phyloP scores from a whole-genome alignment of 306 rosid genomes.

The Dicorynia guianensis region DNA sequence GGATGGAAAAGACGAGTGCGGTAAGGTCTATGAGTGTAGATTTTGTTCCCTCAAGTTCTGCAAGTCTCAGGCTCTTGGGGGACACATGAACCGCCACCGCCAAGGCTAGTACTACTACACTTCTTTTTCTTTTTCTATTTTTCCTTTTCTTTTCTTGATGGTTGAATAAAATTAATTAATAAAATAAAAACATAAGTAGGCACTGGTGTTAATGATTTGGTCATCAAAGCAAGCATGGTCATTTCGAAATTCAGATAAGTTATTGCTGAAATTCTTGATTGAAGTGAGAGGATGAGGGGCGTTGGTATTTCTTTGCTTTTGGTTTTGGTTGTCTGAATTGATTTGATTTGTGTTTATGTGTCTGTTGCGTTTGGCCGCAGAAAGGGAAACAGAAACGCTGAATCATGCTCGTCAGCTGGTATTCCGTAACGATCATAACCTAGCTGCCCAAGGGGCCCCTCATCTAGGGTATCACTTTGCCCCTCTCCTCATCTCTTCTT shows the following conservation, averaged over 20 bases:
- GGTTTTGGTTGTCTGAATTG: constrained; percentile 10
- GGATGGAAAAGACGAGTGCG: constrained; percentile 82
- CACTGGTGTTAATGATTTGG: constrained; percentile 44
- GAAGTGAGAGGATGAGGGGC: not conserved
- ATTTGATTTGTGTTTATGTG: constrained; percentile 24
- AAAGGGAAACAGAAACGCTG: constrained; percentile 97
- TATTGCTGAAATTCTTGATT: constrained; percentile 33
- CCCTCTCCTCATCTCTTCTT: not conserved
- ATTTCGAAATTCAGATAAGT: constrained; percentile 49
- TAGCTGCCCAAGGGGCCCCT: constrained; percentile 63
- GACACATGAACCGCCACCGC: constrained; percentile 99
- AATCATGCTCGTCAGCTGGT: constrained; percentile 96
- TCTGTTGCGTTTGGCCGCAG: constrained; percentile 53
- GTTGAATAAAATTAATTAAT: too few species aligned
- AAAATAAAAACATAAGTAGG: not conserved
- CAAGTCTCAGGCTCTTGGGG: constrained; percentile 99
- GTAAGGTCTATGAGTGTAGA: constrained; percentile 97
- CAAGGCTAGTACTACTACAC: constrained; percentile 76
- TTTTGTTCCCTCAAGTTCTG: constrained; percentile 99
- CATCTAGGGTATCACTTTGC: constrained; percentile 69
- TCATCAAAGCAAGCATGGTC: constrained; percentile 50
- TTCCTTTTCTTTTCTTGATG: not conserved
- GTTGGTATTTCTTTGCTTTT: not conserved
- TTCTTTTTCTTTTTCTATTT: not conserved
- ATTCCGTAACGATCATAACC: constrained; percentile 76